Base-by-base conservation (phyloP, 2,329 filamentous ascomycete species). In the Fusarium sp. region DNA sequence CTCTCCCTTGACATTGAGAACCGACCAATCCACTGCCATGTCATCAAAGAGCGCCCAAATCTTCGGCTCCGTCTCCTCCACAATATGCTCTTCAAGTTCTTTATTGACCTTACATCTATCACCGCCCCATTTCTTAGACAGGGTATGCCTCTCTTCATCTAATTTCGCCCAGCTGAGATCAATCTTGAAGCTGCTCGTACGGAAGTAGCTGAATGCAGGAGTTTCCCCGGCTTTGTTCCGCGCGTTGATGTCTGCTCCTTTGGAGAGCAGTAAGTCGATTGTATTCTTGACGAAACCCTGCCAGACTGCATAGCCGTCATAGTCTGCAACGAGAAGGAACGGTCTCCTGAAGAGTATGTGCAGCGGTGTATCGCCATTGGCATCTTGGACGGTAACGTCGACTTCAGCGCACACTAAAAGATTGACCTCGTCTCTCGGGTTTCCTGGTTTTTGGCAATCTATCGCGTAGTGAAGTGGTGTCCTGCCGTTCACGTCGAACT, bases 1-100 rank as follows among this genome's bases (percentile, higher is more conserved):
- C 32, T 1, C 2, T 2, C 50, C n/a, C 1, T 36, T 17, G 2
- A 0, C 18, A 36, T 38, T 5, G 0, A 22, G 0, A 13, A 17
- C 3, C 18, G n/a, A 26, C 50, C 50, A 52, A 4, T 52, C 32
- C 13, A 38, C n/a, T 34, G n/a, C 32, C 32, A 52, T 52, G 2
- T 12, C 9, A 11, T 22, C n/a, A 17, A 52, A 26, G 3, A 17
- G 5, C 13, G 32, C 50, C 50, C 50, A 52, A 6, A 52, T 36
- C 15, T 20, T 52, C 1, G 28, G 30, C 3, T 36, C 30, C 0
- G 8, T 15, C 1, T 15, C 48, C n/a, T 24, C 30, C 6, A 14
- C 4, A 4, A 34, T 34, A 12, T 34, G 30, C 11, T 24, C 17
- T 8, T 34, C 8, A 11, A 51, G 22, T 15, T 51, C n/a, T 6